phyloP scores from a whole-genome alignment of 305 asterid genomes.

The Solanum chacoense region DNA sequence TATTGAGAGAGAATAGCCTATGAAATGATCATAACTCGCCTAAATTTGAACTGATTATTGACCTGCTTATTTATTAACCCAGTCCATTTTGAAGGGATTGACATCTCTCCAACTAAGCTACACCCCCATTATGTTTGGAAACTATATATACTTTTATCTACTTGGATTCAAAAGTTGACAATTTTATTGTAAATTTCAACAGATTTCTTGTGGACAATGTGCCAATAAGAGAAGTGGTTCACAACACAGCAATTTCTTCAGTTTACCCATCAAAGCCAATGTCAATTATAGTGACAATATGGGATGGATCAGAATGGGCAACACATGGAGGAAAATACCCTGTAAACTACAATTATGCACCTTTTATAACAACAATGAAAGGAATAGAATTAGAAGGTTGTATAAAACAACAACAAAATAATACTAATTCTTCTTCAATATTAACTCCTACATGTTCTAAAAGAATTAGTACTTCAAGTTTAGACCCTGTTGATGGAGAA shows the following conservation, averaged over 20 bases:
- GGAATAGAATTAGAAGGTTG: conserved; percentile 65
- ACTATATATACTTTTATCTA: background rate
- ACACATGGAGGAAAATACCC: conserved; percentile 82
- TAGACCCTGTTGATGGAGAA: conserved; percentile 71
- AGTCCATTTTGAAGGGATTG: background rate
- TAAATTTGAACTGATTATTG: background rate
- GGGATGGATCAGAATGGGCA: conserved; percentile 93
- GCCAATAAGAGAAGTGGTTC: conserved; percentile 60
- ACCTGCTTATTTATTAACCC: background rate
- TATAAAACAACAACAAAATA: conserved; percentile 5
- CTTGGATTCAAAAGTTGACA: background rate
- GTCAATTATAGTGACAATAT: conserved; percentile 54
- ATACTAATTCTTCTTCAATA: background rate
- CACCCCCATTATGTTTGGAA: background rate
- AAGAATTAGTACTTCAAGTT: conserved; percentile 41
- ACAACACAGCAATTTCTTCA: conserved; percentile 36
- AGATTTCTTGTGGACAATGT: conserved; percentile 68
- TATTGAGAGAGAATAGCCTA: background rate
- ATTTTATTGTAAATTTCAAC: background rate
- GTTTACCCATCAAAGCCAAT: conserved; percentile 77
- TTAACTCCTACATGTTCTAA: conserved; percentile 25
- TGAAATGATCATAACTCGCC: background rate
- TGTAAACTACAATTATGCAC: conserved; percentile 57
- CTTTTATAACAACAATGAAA: conserved; percentile 40
- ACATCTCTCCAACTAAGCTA: background rate